Evolutionary conservation across 2,329 filamentous ascomycete genomes (phyloP).

Genomic region (Claviceps capensis): DNA sequence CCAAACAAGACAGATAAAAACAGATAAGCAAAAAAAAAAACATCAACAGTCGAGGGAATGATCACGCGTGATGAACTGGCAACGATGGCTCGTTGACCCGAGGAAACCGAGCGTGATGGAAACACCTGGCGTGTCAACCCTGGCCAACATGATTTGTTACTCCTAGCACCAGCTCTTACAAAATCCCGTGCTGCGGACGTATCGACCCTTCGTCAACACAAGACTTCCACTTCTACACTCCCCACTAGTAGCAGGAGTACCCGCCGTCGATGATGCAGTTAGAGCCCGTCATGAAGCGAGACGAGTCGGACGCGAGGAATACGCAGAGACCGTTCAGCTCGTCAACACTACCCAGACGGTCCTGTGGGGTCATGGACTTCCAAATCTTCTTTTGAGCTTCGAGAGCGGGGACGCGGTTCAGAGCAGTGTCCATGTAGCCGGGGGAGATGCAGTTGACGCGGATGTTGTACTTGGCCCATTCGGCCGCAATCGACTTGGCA

Average conservation of each 20-base stretch:
- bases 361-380: conserved; percentile 60
- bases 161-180: no score
- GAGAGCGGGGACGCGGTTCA: conserved; percentile 65
- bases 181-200: no score
- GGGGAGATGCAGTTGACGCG: conserved; percentile 76
- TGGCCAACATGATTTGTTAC: no score
- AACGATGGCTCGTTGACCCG: not conserved
- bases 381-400: conserved; percentile 75
- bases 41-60: not conserved
- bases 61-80: not conserved
- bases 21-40: not conserved
- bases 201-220: no score
- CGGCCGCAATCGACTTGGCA: conserved; percentile 66
- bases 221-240: no score
- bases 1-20: not conserved
- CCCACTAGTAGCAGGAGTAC: conserved; percentile 47
- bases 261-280: conserved; percentile 61
- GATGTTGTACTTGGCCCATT: conserved; percentile 72
- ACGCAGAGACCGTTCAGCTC: conserved; percentile 68
- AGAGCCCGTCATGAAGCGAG: conserved; percentile 63
- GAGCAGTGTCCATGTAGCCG: conserved; percentile 75
- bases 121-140: not conserved
- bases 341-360: conserved; percentile 56
- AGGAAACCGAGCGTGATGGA: not conserved
- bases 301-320: conserved; percentile 61